Evolutionary conservation across 768 basidiomycete species (phyloP).

Genomic region (Mrakia frigida): DNA sequence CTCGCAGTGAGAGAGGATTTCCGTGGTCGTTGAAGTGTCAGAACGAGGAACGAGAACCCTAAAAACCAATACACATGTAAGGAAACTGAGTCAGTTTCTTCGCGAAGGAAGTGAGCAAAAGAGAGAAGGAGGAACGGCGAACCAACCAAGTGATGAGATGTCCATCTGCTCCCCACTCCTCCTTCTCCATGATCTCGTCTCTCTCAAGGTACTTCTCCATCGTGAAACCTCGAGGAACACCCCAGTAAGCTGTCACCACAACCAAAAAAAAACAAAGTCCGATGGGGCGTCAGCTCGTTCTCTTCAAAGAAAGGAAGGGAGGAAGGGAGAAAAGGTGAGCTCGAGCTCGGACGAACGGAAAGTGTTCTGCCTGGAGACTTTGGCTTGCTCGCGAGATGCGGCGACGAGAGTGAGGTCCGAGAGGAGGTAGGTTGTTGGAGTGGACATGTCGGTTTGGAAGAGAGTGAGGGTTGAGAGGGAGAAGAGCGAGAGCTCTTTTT

Average conservation of each 20-base stretch:
- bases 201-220: constrained; percentile 11
- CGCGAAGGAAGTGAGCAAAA: too few relatives aligned
- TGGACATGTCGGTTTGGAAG: neutral
- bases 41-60: constrained; percentile 25
- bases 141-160: constrained; percentile 23
- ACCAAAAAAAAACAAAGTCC: neutral
- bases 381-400: constrained; percentile 14
- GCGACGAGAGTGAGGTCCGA: constrained; percentile 14
- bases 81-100: neutral
- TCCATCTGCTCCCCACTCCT: neutral
- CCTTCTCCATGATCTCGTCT: constrained; percentile 26
- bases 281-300: neutral
- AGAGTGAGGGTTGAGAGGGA: neutral
- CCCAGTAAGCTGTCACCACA: constrained; percentile 13
- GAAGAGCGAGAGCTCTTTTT: neutral
- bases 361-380: constrained; percentile 15
- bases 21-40: neutral
- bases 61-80: neutral
- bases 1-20: constrained; percentile 24
- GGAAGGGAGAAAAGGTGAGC: neutral
- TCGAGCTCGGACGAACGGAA: constrained; percentile 4
- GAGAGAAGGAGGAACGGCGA: neutral
- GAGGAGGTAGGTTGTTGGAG: constrained; percentile 4
- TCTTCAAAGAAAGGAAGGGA: neutral
- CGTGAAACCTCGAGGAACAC: constrained; percentile 6